Conservation (phyloP, 2,329 filamentous ascomycete genomes). For the Sarocladium strictum region DNA sequence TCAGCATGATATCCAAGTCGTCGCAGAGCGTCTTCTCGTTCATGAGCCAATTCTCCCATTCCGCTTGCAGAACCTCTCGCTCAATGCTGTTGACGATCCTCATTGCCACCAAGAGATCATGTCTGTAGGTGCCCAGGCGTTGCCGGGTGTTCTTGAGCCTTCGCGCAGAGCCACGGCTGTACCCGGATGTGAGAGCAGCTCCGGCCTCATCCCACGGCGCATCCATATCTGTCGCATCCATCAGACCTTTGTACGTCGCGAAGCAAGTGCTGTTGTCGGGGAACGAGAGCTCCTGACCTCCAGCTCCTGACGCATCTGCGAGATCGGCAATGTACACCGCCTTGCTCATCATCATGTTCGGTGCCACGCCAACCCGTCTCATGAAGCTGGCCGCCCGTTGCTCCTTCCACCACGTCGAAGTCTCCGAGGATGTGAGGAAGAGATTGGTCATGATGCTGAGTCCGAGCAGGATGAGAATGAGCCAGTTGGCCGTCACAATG, state of each 20-base stretch:
- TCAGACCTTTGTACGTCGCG: conserved; percentile 53
- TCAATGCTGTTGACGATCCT: conserved; percentile 86
- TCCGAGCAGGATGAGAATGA: conserved; percentile 64
- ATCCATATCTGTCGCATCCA: conserved; percentile 53
- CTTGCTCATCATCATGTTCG: conserved; percentile 76
- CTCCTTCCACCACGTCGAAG: conserved; percentile 79
- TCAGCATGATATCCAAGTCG: conserved; percentile 45
- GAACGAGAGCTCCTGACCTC: conserved; percentile 25
- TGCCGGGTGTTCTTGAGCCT: conserved; percentile 76
- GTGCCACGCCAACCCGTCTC: conserved; percentile 70
- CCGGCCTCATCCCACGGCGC: conserved; percentile 48
- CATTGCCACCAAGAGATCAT: conserved; percentile 87
- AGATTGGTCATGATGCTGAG: conserved; percentile 68
- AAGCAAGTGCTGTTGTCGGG: conserved; percentile 52
- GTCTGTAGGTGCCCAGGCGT: conserved; percentile 74
- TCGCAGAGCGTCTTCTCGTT: conserved; percentile 74
- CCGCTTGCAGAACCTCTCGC: conserved; percentile 74
- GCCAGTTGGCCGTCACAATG: conserved; percentile 63
- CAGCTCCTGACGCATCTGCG: conserved; percentile 51
- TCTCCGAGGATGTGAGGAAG: conserved; percentile 67
- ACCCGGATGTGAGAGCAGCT: conserved; percentile 36
- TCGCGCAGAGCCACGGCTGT: conserved; percentile 49
- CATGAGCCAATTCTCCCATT: conserved; percentile 89
- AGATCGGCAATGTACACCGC: conserved; percentile 80
- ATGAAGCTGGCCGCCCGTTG: conserved; percentile 76